Percentiles rank a stretch among this genome's conserved stretches.
phyloP scores from a whole-genome alignment of 768 basidiomycete genomes.

The Holtermanniella nyarrowii region DNA sequence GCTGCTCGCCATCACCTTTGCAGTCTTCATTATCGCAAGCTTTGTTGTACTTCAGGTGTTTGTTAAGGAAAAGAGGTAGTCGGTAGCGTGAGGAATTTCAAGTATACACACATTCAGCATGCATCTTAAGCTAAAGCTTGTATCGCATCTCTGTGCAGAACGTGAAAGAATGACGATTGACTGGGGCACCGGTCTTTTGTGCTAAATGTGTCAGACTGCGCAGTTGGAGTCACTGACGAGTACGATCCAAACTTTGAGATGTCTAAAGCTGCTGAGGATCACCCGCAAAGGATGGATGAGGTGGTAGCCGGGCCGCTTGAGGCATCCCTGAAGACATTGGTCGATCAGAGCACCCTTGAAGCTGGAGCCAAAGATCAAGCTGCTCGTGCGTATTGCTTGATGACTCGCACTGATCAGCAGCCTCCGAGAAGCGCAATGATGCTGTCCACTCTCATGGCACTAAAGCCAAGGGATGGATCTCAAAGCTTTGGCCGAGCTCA shows the following conservation, averaged over 20 bases:
- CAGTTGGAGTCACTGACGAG: no score
- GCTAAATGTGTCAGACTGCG: no score
- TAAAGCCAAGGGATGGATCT: constrained; percentile 23
- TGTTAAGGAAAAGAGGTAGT: constrained; percentile 72
- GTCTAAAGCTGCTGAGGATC: background rate
- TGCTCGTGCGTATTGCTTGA: background rate
- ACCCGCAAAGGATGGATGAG: background rate
- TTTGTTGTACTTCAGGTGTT: constrained; percentile 74
- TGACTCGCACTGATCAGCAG: constrained; percentile 1
- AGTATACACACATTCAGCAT: no score
- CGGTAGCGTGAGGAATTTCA: no score
- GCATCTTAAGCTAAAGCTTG: no score
- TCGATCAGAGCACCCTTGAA: background rate
- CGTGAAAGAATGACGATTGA: no score
- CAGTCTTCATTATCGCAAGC: constrained; percentile 61
- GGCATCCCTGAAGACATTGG: background rate
- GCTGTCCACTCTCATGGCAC: constrained; percentile 25
- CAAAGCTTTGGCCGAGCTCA: constrained; percentile 26
- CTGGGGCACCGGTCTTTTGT: no score
- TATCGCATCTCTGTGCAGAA: no score
- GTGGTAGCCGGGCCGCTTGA: background rate
- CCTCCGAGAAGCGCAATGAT: constrained; percentile 20
- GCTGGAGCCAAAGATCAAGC: background rate
- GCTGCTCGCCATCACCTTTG: constrained; percentile 76
- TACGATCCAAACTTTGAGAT: no score